These are phyloP conservation scores for Rosa multiflora DNA, from an alignment of 306 rosid species.

Conservation along the genomic window DNA sequence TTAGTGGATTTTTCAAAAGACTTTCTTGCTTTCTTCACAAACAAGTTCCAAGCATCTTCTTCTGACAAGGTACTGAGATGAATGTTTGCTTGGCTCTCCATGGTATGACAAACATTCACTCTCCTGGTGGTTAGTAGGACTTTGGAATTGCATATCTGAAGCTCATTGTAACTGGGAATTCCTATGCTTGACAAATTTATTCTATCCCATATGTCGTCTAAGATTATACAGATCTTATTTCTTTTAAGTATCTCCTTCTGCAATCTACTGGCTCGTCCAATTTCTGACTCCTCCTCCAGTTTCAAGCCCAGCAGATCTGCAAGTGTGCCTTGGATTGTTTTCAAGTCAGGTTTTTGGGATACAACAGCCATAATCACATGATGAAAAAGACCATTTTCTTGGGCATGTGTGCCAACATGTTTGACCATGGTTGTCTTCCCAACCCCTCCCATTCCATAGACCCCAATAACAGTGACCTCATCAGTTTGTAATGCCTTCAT, in stretches of 20 bases:
- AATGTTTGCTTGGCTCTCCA: not conserved
- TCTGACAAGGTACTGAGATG: too few species aligned
- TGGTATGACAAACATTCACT: not conserved
- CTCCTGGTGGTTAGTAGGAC: not conserved
- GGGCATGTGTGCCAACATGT: not conserved
- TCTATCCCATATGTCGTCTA: too few species aligned
- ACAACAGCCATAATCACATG: slow-evolving; percentile 1
- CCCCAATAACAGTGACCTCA: too few species aligned
- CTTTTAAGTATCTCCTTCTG: not conserved
- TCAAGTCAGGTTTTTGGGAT: not conserved
- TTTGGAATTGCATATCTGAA: not conserved
- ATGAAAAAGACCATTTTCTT: not conserved
- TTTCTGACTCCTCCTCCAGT: not conserved
- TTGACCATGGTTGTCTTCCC: not conserved
- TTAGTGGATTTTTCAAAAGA: not conserved
- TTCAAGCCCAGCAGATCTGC: not conserved
- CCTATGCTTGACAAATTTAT: not conserved
- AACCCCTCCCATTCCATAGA: not conserved
- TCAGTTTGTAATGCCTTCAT: too few species aligned
- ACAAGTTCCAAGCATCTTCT: not conserved
- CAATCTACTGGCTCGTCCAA: not conserved
- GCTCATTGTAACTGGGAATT: not conserved
- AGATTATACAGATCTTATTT: too few species aligned
- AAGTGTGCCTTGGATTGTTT: not conserved
- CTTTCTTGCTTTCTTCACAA: too few species aligned